phyloP scores from a whole-genome alignment of 495 filamentous ascomycete species.

The Penicillium pulvis region DNA sequence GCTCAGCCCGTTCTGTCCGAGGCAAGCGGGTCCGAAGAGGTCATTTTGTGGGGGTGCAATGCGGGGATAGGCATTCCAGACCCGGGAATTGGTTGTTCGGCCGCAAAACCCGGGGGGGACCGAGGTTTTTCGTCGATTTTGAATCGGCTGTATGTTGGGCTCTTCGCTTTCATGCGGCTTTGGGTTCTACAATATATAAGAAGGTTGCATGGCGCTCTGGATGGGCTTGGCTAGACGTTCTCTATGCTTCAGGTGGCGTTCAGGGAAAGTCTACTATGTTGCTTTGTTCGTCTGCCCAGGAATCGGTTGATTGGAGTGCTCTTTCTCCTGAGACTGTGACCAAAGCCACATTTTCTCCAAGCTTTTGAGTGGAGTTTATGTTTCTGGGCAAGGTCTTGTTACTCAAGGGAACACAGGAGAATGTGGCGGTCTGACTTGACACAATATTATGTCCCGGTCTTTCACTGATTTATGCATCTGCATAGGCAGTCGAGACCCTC shows the following conservation, averaged over 20 bases:
- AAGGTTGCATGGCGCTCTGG: neutral
- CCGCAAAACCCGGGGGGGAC: conserved; percentile 8
- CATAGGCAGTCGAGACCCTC: neutral
- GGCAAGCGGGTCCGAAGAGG: conserved; percentile 13
- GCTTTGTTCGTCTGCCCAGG: neutral
- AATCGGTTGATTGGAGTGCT: neutral
- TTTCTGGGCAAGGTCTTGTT: neutral
- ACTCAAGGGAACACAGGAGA: neutral
- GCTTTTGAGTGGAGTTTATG: neutral
- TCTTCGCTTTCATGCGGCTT: conserved; percentile 2
- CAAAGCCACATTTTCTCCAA: neutral
- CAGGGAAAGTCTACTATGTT: neutral
- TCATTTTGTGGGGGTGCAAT: conserved; percentile 13
- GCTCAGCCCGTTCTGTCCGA: conserved; percentile 1
- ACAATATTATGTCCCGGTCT: neutral
- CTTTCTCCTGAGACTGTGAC: neutral
- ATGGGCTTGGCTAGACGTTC: conserved; percentile 3
- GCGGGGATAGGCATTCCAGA: conserved; percentile 12
- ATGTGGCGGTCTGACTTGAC: neutral
- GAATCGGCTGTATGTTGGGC: conserved; percentile 12
- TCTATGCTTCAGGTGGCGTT: conserved; percentile 2
- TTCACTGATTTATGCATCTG: neutral
- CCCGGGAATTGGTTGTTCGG: conserved; percentile 6
- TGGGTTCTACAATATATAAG: neutral
- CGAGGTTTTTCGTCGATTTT: conserved; percentile 6